These are phyloP conservation scores for Neophaeococcomyces mojaviensis DNA, from an alignment of 2,329 filamentous ascomycete genomes.

Conservation along the genomic window DNA sequence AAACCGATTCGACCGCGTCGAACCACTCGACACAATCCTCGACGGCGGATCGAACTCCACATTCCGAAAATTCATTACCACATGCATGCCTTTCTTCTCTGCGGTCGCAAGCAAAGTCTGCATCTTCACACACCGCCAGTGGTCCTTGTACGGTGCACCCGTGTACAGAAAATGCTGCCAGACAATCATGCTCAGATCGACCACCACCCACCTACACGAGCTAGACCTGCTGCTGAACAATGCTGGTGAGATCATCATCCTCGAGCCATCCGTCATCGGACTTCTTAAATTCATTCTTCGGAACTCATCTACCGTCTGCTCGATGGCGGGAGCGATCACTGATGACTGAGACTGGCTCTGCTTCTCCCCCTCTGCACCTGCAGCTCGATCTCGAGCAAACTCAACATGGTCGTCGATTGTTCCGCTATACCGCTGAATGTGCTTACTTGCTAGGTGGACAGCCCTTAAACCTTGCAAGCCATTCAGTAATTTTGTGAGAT, in stretches of 20 bases:
- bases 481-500: slow-evolving; percentile 2
- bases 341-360: background rate
- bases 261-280: slow-evolving; percentile 6
- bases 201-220: background rate
- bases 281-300: background rate
- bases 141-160: slow-evolving; percentile 4
- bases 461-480: background rate
- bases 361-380: background rate
- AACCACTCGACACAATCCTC: background rate
- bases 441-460: slow-evolving; percentile 3
- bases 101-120: slow-evolving; percentile 1
- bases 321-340: too few relatives aligned
- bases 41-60: slow-evolving; percentile 4
- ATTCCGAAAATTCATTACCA: slow-evolving; percentile 4
- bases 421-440: slow-evolving; percentile 5
- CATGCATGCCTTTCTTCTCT: slow-evolving; percentile 1
- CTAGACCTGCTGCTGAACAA: background rate
- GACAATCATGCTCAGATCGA: slow-evolving; percentile 3
- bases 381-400: background rate
- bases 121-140: slow-evolving; percentile 6
- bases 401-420: slow-evolving; percentile 6
- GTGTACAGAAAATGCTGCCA: slow-evolving; percentile 9
- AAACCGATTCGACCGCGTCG: background rate
- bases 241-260: slow-evolving; percentile 4
- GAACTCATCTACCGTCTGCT: background rate